phyloP scores from a whole-genome alignment of 2,329 filamentous ascomycete species.

The Didymella lethalis region DNA sequence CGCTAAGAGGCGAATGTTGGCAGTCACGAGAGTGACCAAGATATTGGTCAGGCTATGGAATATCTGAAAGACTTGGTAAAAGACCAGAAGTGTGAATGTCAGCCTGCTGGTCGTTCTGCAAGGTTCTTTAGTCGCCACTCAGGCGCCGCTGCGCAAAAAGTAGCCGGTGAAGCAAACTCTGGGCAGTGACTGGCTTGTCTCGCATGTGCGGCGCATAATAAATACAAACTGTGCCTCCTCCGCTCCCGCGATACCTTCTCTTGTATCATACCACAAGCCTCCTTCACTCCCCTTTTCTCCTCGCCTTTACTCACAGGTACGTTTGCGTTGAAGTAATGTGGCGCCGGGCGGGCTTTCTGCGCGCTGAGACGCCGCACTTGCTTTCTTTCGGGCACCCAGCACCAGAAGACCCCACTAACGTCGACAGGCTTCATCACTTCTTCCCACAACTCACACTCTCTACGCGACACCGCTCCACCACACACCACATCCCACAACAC shows the following conservation, averaged over 20 bases:
- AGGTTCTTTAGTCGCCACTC: slow-evolving; percentile 44
- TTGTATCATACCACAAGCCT: neutral
- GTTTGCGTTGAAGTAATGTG: slow-evolving; percentile 18
- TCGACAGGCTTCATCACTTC: slow-evolving; percentile 35
- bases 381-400: slow-evolving; percentile 37
- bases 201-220: slow-evolving; percentile 35
- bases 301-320: slow-evolving; percentile 13
- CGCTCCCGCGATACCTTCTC: slow-evolving; percentile 15
- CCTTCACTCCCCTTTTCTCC: slow-evolving; percentile 16
- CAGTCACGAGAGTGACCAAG: slow-evolving; percentile 24
- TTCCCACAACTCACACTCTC: slow-evolving; percentile 42
- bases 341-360: slow-evolving; percentile 37
- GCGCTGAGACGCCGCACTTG: slow-evolving; percentile 48
- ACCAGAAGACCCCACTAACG: slow-evolving; percentile 38
- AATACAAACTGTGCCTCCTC: slow-evolving; percentile 32
- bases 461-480: slow-evolving; percentile 24
- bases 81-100: slow-evolving; percentile 27
- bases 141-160: slow-evolving; percentile 31
- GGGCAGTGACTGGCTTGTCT: slow-evolving; percentile 34
- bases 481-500: slow-evolving; percentile 31
- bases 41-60: slow-evolving; percentile 26
- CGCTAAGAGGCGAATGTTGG: slow-evolving; percentile 15
- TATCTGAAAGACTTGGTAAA: neutral
- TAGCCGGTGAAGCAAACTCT: slow-evolving; percentile 44
- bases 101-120: slow-evolving; percentile 34